phyloP scores from a whole-genome alignment of 495 filamentous ascomycete species.

The Thozetella sp. region DNA sequence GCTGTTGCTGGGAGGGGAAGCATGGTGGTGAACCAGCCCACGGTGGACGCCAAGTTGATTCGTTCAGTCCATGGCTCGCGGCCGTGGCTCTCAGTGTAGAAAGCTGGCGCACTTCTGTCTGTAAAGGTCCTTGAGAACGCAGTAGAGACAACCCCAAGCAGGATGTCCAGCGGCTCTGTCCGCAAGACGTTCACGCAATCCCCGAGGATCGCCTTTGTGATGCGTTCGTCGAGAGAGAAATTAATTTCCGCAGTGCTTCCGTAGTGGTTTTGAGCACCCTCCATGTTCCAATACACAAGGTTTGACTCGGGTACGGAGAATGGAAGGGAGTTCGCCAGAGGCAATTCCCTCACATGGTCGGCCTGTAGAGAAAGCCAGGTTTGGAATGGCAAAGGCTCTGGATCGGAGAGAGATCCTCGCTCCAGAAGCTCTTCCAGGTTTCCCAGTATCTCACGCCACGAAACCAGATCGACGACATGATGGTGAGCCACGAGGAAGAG shows the following conservation, averaged over 20 bases:
- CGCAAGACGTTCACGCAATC: conserved; percentile 16
- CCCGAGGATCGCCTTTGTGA: conserved; percentile 15
- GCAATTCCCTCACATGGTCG: conserved; percentile 5
- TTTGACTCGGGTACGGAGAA: too few relatives aligned
- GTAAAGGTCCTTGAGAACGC: conserved; percentile 25
- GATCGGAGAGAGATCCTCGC: neutral
- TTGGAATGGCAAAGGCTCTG: conserved; percentile 45
- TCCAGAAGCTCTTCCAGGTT: conserved; percentile 55
- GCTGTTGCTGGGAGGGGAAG: conserved; percentile 8
- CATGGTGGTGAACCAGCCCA: conserved; percentile 20
- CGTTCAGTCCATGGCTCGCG: conserved; percentile 15
- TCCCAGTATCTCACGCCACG: conserved; percentile 57
- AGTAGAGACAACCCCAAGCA: conserved; percentile 17
- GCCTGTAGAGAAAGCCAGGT: conserved; percentile 40
- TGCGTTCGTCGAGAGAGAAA: conserved; percentile 14
- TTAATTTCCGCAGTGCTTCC: conserved; percentile 7
- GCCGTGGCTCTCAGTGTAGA: conserved; percentile 27
- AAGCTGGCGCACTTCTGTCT: conserved; percentile 39
- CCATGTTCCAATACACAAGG: too few relatives aligned
- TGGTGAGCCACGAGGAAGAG: conserved; percentile 57
- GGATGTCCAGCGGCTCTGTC: conserved; percentile 24
- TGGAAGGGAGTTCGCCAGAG: too few relatives aligned
- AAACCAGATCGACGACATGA: conserved; percentile 60
- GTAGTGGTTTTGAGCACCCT: conserved; percentile 16
- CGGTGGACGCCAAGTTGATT: conserved; percentile 8